phyloP scores from a whole-genome alignment of 768 basidiomycete species.

The Gyrodon lividus region DNA sequence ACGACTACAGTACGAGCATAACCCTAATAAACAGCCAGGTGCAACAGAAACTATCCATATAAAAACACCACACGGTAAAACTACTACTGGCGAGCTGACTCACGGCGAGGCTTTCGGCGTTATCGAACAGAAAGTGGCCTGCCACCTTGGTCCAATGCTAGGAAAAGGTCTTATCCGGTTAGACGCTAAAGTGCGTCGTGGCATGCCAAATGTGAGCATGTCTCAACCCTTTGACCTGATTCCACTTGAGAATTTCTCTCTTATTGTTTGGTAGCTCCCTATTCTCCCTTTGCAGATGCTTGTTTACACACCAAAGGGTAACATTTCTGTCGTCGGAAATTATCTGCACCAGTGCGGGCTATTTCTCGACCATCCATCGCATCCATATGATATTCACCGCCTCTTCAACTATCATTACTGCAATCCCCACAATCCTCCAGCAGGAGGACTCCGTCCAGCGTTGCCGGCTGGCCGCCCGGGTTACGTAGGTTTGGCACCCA shows the following conservation, averaged over 20 bases:
- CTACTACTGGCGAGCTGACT: slow-evolving; percentile 50
- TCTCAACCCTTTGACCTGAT: slow-evolving; percentile 14
- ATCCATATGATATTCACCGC: slow-evolving; percentile 60
- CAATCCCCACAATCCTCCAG: slow-evolving; percentile 88
- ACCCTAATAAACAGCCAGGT: slow-evolving; percentile 47
- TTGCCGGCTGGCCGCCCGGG: slow-evolving; percentile 42
- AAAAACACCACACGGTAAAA: slow-evolving; percentile 55
- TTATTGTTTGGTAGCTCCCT: slow-evolving; percentile 53
- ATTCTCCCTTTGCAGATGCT: slow-evolving; percentile 83
- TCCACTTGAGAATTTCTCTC: slow-evolving; percentile 17
- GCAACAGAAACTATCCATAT: slow-evolving; percentile 76
- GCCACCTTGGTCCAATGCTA: slow-evolving; percentile 77
- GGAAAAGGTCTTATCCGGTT: slow-evolving; percentile 80
- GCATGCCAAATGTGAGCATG: slow-evolving; percentile 56
- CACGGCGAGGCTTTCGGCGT: slow-evolving; percentile 75
- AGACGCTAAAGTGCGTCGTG: slow-evolving; percentile 73
- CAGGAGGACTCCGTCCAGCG: slow-evolving; percentile 55
- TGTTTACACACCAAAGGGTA: slow-evolving; percentile 92
- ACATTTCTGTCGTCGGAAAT: slow-evolving; percentile 79
- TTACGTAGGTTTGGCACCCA: slow-evolving; percentile 40
- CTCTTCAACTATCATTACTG: slow-evolving; percentile 67
- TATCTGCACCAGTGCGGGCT: slow-evolving; percentile 68
- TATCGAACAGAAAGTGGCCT: slow-evolving; percentile 83
- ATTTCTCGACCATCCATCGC: slow-evolving; percentile 77
- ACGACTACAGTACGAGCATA: slow-evolving; percentile 69